Evolutionary conservation across 768 basidiomycete species (phyloP).

Genomic region (Zangia roseola): DNA sequence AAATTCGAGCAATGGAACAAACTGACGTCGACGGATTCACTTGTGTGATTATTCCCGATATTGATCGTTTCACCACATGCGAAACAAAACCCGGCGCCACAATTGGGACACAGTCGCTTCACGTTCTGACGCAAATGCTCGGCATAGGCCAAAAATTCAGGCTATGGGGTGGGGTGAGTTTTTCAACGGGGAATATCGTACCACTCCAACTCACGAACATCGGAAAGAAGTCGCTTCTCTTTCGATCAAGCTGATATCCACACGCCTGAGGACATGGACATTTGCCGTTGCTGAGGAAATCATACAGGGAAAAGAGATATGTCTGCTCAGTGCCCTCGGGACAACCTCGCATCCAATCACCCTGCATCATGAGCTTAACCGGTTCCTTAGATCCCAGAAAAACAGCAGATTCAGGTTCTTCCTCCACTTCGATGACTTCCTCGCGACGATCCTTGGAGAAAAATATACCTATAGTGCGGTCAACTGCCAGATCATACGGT

Average conservation of each 20-base stretch:
- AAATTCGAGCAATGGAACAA: conserved; percentile 89
- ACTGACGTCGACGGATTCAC: conserved; percentile 48
- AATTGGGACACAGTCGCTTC: conserved; percentile 59
- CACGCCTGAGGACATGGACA: conserved; percentile 78
- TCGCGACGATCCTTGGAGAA: conserved; percentile 93
- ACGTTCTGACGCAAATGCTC: conserved; percentile 58
- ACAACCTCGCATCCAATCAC: conserved; percentile 97
- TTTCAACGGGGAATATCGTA: neutral
- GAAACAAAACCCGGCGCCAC: conserved; percentile 61
- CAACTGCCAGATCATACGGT: conserved; percentile 1
- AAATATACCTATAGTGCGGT: conserved; percentile 65
- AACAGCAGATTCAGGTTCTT: conserved; percentile 56
- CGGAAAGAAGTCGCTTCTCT: conserved; percentile 79
- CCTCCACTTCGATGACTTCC: conserved; percentile 90
- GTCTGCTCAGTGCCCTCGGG: conserved; percentile 91
- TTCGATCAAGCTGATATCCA: conserved; percentile 56
- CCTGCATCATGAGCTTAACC: conserved; percentile 76
- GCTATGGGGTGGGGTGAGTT: conserved; percentile 40
- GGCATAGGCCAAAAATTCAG: conserved; percentile 71
- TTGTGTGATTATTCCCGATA: conserved; percentile 42
- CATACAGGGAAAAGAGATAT: conserved; percentile 83
- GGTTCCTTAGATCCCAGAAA: conserved; percentile 45
- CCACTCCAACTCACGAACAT: conserved; percentile 61
- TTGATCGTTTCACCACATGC: conserved; percentile 73
- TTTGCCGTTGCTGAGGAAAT: conserved; percentile 60